Evolutionary conservation across 768 basidiomycete species (phyloP), one percentile per base, ranked within the genome.

Genomic region (Peribolospora baueri): DNA sequence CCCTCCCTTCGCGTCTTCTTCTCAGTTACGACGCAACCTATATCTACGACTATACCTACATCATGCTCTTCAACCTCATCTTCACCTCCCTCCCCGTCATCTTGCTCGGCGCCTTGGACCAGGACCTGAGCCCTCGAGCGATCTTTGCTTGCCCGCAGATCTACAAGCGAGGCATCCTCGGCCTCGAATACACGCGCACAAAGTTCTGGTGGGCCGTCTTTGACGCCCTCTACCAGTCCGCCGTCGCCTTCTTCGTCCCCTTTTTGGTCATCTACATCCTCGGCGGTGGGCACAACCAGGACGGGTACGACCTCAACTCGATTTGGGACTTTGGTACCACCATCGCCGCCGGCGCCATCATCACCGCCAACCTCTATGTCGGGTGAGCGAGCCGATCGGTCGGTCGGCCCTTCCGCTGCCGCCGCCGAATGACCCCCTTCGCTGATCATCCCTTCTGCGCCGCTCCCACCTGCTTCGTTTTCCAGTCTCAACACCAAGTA

Each of bases 191-290:
- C 68, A 93, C 88, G 13, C 77, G 85, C 7, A 59, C 70, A 52
- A 87, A 84, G 69, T 97, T 97, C 70, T 95, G 87, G 86, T 65
- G 80, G 54, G 93, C 88, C 69, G 93, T 95, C 84, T 65, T 76
- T 5, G 91, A 97, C 65, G 90, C 90, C 38, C 68, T 95, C 42
- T 95, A 93, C 68, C 91, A 97, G 64, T 91, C 88, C 0, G 77
- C 71, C 0, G 76, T 85, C 56, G 76, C 87, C 41, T 88, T 80
- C 70, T 90, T 82, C 70, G 54, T 64, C 52, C 52, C 53, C 37
- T 63, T 64, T 56, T 62, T 57, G 54, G 73, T 95, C 62, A 85
- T 90, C 0, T 93, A 76, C 65, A 47, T 68, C 40, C 64, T 66
- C 50, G 11, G 81, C 79, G 4, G 67, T 73, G 11, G 71, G 78